phyloP scores from a whole-genome alignment of 139 green algal species.

The Zygnema cylindricum region DNA sequence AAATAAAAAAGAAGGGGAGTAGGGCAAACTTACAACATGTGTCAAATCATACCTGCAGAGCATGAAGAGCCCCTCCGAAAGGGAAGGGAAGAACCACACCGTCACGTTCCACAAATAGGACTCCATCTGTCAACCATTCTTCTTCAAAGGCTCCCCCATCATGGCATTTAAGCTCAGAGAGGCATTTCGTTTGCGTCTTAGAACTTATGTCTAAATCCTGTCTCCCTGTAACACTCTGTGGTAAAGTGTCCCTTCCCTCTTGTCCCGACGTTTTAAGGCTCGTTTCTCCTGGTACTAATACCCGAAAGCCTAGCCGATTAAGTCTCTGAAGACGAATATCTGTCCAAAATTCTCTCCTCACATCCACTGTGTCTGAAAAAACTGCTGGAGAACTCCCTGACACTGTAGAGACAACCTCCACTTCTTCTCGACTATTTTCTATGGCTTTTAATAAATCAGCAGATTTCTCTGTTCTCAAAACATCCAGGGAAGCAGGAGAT shows the following conservation, averaged over 20 bases:
- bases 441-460: neutral
- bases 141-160: neutral
- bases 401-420: neutral
- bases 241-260: too few species aligned
- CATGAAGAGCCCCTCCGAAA: neutral
- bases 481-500: neutral
- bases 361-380: neutral
- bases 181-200: neutral
- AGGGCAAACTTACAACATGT: too few species aligned
- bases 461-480: neutral
- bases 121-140: neutral
- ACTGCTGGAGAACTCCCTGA: neutral
- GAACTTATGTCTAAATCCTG: neutral
- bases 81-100: neutral
- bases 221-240: too few species aligned
- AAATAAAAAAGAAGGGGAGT: neutral
- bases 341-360: neutral
- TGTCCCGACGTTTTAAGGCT: too few species aligned
- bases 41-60: neutral
- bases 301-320: neutral
- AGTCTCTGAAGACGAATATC: neutral
- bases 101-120: neutral
- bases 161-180: neutral
- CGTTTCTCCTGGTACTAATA: too few species aligned
- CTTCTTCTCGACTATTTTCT: neutral